phyloP scores from a whole-genome alignment of 2,329 filamentous ascomycete species.

The Parascedosporium putredinis region DNA sequence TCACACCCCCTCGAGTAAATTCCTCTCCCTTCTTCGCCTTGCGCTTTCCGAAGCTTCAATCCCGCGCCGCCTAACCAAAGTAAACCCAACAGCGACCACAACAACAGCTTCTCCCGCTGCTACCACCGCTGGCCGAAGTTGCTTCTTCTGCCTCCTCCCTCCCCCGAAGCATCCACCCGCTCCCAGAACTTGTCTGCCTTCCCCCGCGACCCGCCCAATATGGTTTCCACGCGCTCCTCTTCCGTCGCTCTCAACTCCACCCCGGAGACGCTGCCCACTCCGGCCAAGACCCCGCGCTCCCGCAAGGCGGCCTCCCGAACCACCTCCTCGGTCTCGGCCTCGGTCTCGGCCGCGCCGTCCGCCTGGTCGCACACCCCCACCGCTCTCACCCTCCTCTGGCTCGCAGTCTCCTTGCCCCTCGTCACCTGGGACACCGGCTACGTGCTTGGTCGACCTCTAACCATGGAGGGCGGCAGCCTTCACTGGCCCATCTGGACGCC shows the following conservation, averaged over 20 bases:
- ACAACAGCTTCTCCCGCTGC: too few relatives aligned
- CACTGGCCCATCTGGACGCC: conserved; percentile 66
- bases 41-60: too few relatives aligned
- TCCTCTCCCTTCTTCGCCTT: too few relatives aligned
- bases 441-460: conserved; percentile 67
- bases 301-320: conserved; percentile 22
- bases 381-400: conserved; percentile 51
- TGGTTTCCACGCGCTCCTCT: conserved; percentile 1
- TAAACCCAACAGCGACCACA: too few relatives aligned
- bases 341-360: conserved; percentile 12
- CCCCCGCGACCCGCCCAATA: neutral
- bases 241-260: conserved; percentile 4
- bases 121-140: too few relatives aligned
- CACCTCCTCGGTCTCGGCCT: conserved; percentile 13
- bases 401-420: conserved; percentile 63
- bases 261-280: neutral
- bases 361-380: conserved; percentile 37
- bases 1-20: too few relatives aligned
- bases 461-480: conserved; percentile 65
- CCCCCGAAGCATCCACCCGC: neutral
- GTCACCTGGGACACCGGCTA: conserved; percentile 76
- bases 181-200: neutral
- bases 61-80: too few relatives aligned
- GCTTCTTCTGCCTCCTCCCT: too few relatives aligned
- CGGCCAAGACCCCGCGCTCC: conserved; percentile 26